These are phyloP conservation scores for Metschnikowia arizonensis DNA, from an alignment of 805 yeast species.

Conservation along the genomic window DNA sequence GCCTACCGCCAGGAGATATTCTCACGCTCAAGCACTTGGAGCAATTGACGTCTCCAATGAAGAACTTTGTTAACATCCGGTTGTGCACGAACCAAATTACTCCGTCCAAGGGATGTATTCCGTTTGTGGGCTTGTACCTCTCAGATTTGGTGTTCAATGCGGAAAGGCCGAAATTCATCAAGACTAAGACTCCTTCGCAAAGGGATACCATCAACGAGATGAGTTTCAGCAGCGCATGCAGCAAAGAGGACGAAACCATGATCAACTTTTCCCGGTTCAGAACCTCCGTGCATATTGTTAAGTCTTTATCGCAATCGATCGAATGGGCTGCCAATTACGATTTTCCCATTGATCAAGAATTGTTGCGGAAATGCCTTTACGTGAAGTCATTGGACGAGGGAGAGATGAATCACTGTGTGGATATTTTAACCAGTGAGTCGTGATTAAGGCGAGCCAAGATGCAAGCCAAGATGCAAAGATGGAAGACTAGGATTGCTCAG, in stretches of 20 bases:
- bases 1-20: conserved; percentile 68
- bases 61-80: conserved; percentile 68
- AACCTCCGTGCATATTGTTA: conserved; percentile 71
- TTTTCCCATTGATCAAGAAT: conserved; percentile 52
- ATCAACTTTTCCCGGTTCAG: conserved; percentile 77
- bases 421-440: neutral
- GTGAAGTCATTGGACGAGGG: conserved; percentile 68
- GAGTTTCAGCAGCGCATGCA: conserved; percentile 6
- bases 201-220: neutral
- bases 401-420: conserved; percentile 51
- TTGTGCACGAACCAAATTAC: conserved; percentile 55
- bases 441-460: neutral
- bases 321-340: conserved; percentile 78
- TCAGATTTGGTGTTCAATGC: conserved; percentile 78
- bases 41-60: conserved; percentile 66
- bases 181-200: conserved; percentile 10
- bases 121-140: conserved; percentile 82
- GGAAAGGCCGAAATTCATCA: conserved; percentile 51
- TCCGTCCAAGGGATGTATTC: conserved; percentile 75
- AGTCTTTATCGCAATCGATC: conserved; percentile 71
- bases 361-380: conserved; percentile 80
- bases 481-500: no score
- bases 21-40: conserved; percentile 64
- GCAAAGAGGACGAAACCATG: conserved; percentile 33
- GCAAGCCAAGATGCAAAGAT: neutral